These are phyloP conservation scores for Claviceps pusilla DNA, from an alignment of 2,329 filamentous ascomycete species.

Conservation along the genomic window DNA sequence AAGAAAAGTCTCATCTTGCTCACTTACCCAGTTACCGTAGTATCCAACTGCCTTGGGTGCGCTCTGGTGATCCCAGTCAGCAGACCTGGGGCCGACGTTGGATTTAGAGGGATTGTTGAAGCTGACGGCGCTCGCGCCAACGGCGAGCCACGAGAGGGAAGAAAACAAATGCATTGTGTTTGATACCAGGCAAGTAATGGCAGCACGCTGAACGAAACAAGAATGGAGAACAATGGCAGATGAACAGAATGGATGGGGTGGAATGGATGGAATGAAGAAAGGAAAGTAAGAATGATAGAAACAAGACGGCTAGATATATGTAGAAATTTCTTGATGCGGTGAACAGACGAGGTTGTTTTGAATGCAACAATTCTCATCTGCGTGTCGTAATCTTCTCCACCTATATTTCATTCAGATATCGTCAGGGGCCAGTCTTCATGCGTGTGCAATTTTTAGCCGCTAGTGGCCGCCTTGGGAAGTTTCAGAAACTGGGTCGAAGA, in stretches of 20 bases:
- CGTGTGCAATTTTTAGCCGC: not conserved
- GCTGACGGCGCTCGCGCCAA: not conserved
- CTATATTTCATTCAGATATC: not conserved
- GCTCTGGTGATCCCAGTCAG: too few relatives aligned
- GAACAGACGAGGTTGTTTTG: too few relatives aligned
- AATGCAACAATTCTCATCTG: not conserved
- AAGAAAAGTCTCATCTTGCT: not conserved
- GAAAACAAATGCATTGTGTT: conserved; percentile 1
- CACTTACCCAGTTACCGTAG: conserved; percentile 1
- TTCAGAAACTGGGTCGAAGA: not conserved
- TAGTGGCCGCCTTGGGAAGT: not conserved
- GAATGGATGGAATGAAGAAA: not conserved
- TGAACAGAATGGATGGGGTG: too few relatives aligned
- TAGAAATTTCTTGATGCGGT: not conserved
- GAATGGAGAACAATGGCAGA: not conserved
- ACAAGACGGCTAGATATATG: too few relatives aligned
- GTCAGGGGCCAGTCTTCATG: not conserved
- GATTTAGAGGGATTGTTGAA: not conserved
- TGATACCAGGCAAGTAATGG: not conserved
- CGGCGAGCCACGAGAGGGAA: not conserved
- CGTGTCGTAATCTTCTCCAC: not conserved
- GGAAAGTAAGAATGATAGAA: too few relatives aligned
- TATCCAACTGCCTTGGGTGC: not conserved
- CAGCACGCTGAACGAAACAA: not conserved
- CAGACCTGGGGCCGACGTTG: not conserved